Base-by-base conservation (phyloP, 768 basidiomycete genomes). In the Vararia minispora region DNA sequence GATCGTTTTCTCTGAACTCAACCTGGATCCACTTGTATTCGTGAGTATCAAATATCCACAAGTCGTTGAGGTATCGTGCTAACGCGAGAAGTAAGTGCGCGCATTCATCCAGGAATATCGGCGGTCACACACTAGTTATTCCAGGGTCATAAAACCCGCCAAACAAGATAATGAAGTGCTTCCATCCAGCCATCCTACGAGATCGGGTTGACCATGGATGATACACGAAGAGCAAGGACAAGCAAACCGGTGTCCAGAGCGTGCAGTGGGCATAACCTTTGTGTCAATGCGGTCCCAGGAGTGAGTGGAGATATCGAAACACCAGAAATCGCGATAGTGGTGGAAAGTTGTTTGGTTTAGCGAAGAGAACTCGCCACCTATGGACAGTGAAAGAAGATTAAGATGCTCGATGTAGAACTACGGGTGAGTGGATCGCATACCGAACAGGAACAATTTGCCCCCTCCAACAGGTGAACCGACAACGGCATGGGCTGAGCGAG, bases 81-180 rank as follows among this genome's bases (percentile, higher is more conserved):
- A 33, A 25, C 1, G 25, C 20, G 20, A 14, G 23, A 2, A 26
- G n/a, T 31, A 20, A 28, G 16, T 14, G 25, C 17, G 25, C 18
- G 30, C 22, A 33, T 12, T 11, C 23, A 17, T 6, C 24, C 3
- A 38, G 25, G 17, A 7, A 35, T 4, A 28, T 24, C 5, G 16
- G 18, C 17, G n/a, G 40, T 6, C 44, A 50, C 72, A 33, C 49
- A 86, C 85, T 92, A 30, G 74, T 76, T 33, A 84, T 62, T 2
- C 90, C 89, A 2, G 85, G 82, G 52, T 92, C 88, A 45, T 86
- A 81, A 55, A 92, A 92, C 1, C 89, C 90, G 4, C 89, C 91
- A 52, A 92, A 95, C 0, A 94, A 64, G 26, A 92, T 68, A 20
- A 92, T 72, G 39, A 70, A 76, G 37, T 92, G 82, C 53, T 92